Evolutionary conservation across 2,329 filamentous ascomycete genomes (phyloP).

Genomic region (Exophiala xenobiotica): DNA sequence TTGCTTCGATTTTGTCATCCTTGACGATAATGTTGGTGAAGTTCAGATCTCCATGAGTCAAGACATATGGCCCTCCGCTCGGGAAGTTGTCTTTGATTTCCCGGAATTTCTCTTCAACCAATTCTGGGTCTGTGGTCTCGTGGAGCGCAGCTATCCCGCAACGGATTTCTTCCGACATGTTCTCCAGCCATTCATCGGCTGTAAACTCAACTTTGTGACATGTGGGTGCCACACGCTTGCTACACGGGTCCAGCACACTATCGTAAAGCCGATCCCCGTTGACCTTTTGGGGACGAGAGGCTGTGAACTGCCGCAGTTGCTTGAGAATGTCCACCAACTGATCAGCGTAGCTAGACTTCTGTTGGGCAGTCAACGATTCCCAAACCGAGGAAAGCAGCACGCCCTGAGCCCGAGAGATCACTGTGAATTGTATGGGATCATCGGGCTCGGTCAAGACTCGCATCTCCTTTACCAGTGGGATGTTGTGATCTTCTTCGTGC

Average conservation of each 20-base stretch:
- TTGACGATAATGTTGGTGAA: slow-evolving; percentile 33
- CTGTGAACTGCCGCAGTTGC: slow-evolving; percentile 3
- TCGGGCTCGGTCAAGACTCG: slow-evolving; percentile 3
- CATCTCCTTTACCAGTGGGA: slow-evolving; percentile 11
- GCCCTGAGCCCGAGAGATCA: slow-evolving; percentile 9
- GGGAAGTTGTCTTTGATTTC: slow-evolving; percentile 18
- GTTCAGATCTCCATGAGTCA: slow-evolving; percentile 34
- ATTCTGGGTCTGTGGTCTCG: neutral
- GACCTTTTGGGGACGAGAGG: slow-evolving; percentile 11
- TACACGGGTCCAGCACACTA: neutral
- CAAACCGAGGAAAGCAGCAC: neutral
- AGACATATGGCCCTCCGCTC: slow-evolving; percentile 30
- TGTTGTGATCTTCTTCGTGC: slow-evolving; percentile 8
- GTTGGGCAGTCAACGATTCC: neutral
- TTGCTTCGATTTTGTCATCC: slow-evolving; percentile 30
- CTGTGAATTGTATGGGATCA: slow-evolving; percentile 10
- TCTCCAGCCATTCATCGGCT: slow-evolving; percentile 13
- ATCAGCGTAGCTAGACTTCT: slow-evolving; percentile 11
- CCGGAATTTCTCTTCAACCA: slow-evolving; percentile 13
- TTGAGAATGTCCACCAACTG: slow-evolving; percentile 8
- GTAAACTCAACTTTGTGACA: slow-evolving; percentile 11
- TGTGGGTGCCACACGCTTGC: neutral
- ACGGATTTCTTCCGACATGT: slow-evolving; percentile 2
- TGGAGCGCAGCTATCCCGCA: neutral
- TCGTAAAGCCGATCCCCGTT: slow-evolving; percentile 10